Conservation (phyloP, 495 filamentous ascomycete species). For the Tuber umbilicatum region DNA sequence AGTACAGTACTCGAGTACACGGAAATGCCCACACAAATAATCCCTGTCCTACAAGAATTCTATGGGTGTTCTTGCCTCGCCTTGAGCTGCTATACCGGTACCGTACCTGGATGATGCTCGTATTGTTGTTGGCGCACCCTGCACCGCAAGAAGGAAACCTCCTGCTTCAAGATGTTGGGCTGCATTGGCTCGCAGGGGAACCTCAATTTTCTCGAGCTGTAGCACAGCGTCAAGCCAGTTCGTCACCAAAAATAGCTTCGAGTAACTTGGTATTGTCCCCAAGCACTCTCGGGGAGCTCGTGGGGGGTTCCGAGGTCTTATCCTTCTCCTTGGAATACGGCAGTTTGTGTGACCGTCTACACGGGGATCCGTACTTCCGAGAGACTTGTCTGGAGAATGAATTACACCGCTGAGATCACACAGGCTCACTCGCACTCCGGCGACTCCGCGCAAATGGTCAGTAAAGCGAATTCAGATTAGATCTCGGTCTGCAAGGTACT, state of each 20-base stretch:
- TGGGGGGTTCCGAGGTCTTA: background rate
- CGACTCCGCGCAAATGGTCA: background rate
- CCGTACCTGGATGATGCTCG: no score
- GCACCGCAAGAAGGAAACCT: background rate
- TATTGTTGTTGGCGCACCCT: background rate
- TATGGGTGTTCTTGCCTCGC: no score
- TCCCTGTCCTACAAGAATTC: no score
- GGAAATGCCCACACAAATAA: no score
- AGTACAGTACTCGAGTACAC: no score
- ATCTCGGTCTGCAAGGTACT: background rate
- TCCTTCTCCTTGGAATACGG: background rate
- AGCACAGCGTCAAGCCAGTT: background rate
- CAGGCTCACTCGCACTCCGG: background rate
- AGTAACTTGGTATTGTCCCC: background rate
- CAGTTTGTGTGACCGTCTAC: background rate
- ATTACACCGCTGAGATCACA: background rate
- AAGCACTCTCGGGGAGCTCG: background rate
- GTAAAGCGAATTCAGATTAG: background rate
- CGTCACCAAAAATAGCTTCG: background rate
- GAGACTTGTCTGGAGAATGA: background rate
- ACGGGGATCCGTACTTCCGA: background rate
- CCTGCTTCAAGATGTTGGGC: background rate
- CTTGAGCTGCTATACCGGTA: no score
- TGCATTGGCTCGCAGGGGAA: background rate
- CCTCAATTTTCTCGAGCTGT: background rate